Conservation (phyloP, 495 filamentous ascomycete species). For the Annulohypoxylon bovei region DNA sequence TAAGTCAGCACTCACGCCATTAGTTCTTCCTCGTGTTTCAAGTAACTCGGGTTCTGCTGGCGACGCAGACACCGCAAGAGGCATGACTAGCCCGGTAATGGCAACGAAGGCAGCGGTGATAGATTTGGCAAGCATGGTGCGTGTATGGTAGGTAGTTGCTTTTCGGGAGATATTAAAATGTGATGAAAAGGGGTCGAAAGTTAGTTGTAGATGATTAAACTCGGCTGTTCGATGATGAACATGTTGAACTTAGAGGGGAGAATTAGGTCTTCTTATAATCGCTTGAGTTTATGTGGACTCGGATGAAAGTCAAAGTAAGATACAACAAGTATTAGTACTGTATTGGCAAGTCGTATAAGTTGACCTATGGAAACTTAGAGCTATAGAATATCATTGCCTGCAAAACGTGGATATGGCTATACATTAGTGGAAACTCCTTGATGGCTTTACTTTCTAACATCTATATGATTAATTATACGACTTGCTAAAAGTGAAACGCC, state of each 20-base stretch:
- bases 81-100: constrained; percentile 2
- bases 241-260: not conserved
- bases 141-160: not conserved
- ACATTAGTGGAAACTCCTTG: too few relatives aligned
- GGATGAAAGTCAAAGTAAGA: not conserved
- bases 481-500: not conserved
- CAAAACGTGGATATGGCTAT: not conserved
- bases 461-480: not conserved
- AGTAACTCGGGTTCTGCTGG: not conserved
- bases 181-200: not conserved
- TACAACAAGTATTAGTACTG: not conserved
- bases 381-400: not conserved
- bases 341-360: not conserved
- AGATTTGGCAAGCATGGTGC: not conserved
- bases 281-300: not conserved
- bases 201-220: not conserved
- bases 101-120: not conserved
- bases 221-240: not conserved
- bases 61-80: not conserved
- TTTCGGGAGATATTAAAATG: not conserved
- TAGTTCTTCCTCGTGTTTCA: not conserved
- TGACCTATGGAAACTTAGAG: not conserved
- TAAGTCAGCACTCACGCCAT: not conserved
- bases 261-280: not conserved
- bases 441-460: not conserved